phyloP scores from a whole-genome alignment of 257 asterid species.

The Salvia splendens region DNA sequence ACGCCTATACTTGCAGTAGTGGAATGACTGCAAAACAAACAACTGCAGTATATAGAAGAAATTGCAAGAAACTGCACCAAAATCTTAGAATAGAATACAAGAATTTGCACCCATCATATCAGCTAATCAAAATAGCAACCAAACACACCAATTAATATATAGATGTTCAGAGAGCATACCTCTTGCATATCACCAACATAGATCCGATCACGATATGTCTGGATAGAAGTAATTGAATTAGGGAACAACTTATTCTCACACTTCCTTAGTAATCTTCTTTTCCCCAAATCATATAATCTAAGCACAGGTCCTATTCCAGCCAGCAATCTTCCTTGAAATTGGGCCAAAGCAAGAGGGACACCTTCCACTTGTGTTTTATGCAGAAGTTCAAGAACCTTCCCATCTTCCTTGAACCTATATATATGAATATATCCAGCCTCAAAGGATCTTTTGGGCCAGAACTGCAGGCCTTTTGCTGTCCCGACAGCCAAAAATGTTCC shows the following conservation, averaged over 20 bases:
- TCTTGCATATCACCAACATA: conserved; percentile 99
- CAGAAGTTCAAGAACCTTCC: conserved; percentile 88
- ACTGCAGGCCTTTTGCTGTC: conserved; percentile 92
- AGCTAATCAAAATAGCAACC: conserved; percentile 10
- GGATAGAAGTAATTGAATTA: conserved; percentile 76
- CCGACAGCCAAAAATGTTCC: conserved; percentile 98
- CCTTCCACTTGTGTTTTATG: conserved; percentile 99
- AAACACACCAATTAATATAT: conserved; percentile 6
- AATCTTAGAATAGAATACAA: conserved; percentile 2
- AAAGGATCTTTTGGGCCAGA: conserved; percentile 83
- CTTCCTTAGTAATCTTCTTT: conserved; percentile 83
- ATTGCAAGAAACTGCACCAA: conserved; percentile 8
- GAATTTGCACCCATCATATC: neutral
- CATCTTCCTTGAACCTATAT: conserved; percentile 95
- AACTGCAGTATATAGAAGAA: conserved; percentile 9
- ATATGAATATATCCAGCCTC: conserved; percentile 92
- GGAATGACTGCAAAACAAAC: conserved; percentile 75
- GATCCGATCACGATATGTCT: conserved; percentile 93
- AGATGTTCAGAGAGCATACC: conserved; percentile 53
- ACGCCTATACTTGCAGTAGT: conserved; percentile 97
- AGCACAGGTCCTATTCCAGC: conserved; percentile 95
- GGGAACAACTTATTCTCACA: conserved; percentile 98
- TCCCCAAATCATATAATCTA: conserved; percentile 93
- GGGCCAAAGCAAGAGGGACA: conserved; percentile 91
- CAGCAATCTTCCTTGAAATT: conserved; percentile 90